Percentiles rank a stretch among this genome's conserved stretches.
These are phyloP conservation scores for Clathrus columnatus DNA, from an alignment of 768 basidiomycete genomes.

Conservation along the genomic window DNA sequence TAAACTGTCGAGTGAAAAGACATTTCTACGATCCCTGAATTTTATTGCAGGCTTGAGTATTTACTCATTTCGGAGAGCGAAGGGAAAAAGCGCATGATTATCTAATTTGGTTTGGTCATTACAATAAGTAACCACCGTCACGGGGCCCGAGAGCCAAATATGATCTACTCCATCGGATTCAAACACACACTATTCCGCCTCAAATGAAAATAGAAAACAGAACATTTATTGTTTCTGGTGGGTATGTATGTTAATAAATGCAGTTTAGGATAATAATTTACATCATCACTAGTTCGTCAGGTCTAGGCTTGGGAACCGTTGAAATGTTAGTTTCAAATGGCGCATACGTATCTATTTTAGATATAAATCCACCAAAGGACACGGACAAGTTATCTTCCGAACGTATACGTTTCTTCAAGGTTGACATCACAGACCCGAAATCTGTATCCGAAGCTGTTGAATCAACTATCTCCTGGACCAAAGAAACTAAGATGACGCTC, in stretches of 20 bases:
- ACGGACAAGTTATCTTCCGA: slow-evolving; percentile 7
- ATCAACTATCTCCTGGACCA: slow-evolving; percentile 20
- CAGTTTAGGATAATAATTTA: background rate
- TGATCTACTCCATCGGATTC: too few species aligned
- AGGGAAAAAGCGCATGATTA: too few species aligned
- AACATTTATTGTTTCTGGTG: slow-evolving; percentile 51
- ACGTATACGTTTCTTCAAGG: slow-evolving; percentile 15
- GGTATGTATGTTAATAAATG: slow-evolving; percentile 27
- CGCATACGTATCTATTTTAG: slow-evolving; percentile 45
- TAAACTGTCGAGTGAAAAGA: too few species aligned
- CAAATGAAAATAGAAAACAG: slow-evolving; percentile 47
- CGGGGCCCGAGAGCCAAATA: too few species aligned
- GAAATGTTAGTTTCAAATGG: slow-evolving; percentile 33
- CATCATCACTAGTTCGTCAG: slow-evolving; percentile 36
- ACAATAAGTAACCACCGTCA: too few species aligned
- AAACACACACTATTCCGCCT: too few species aligned
- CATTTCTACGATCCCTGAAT: too few species aligned
- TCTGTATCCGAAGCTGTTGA: slow-evolving; percentile 23
- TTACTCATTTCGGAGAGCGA: too few species aligned
- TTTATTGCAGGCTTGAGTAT: too few species aligned
- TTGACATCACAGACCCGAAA: slow-evolving; percentile 24
- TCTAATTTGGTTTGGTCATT: too few species aligned
- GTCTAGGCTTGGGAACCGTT: slow-evolving; percentile 47
- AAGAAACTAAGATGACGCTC: slow-evolving; percentile 34
- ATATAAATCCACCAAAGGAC: slow-evolving; percentile 21